Base-by-base conservation (phyloP, 2,329 filamentous ascomycete genomes). In the Cladosporium cucumerinum region DNA sequence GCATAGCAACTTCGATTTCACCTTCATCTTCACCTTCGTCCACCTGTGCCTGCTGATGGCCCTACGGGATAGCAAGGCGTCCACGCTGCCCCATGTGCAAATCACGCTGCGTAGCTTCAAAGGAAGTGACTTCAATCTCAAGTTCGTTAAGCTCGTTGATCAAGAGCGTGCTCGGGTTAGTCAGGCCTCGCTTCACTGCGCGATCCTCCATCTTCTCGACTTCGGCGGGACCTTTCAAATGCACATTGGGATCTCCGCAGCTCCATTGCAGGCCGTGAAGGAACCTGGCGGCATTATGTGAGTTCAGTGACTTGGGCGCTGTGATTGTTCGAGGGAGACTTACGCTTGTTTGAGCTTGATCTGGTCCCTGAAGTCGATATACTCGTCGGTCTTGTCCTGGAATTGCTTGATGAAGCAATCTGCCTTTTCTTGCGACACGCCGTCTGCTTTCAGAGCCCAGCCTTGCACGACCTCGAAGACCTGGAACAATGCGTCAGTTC, bases 401-500 rank as follows among this genome's bases (percentile, higher is more conserved):
- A 62, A 62, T 1, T 28, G 30, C 3, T 62, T 25, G 34, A 54
- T 48, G 23, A 62, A 62, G 34, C 10, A 10, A 7, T 46, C 23
- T 4, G 25, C 60, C 8, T 54, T 28, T 3, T 55, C 60, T 10
- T 55, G 48, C 0, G 60, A 43, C 1, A 5, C 14, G 1, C 30
- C 49, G 18, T 62, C 49, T 8, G 49, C 48, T 30, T 55, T 43
- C 18, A 62, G 8, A 2, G 34, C 23, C 60, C 60, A 62, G 34
- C 60, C 60, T 32, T 62, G 60, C 8, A 46, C 49, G 32, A 62
- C 36, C 34, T 62, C 60, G 48, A 32, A 62, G 11, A 54, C 49
- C 49, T 54, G 49, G 4, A 12, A n/a, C 3, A 5, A 12, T 11
- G 25, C 8, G 26, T 54, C 12, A 54, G 49, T 54, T 8, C n/a